Percentiles rank a stretch among this genome's conserved stretches.
Evolutionary conservation across 2,329 filamentous ascomycete genomes (phyloP).

Genomic region (Trichoderma pleuroti): DNA sequence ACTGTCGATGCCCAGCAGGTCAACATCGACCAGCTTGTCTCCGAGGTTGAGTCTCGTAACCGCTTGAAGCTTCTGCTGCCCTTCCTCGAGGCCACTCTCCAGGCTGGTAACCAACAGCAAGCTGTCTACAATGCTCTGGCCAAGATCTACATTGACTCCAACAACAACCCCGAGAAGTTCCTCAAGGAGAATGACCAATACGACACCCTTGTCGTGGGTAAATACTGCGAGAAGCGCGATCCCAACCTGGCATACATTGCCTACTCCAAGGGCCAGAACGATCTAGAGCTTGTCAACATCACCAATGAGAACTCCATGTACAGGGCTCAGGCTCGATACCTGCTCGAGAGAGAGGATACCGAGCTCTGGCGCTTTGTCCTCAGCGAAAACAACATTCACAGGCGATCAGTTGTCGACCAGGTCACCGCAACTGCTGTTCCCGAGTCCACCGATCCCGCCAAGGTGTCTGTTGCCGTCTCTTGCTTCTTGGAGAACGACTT

Average conservation of each 20-base stretch:
- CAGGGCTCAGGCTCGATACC: conserved; percentile 91
- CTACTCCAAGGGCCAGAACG: conserved; percentile 95
- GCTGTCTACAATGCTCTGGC: conserved; percentile 95
- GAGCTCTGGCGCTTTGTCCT: conserved; percentile 96
- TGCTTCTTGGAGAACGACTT: conserved; percentile 89
- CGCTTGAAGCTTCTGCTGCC: conserved; percentile 91
- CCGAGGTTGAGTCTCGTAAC: conserved; percentile 93
- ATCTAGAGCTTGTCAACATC: conserved; percentile 93
- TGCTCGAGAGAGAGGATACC: conserved; percentile 81
- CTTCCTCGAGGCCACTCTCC: conserved; percentile 90
- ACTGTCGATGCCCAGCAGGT: conserved; percentile 83
- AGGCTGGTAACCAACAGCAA: conserved; percentile 89
- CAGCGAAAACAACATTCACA: conserved; percentile 92
- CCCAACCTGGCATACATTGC: conserved; percentile 93
- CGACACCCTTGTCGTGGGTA: conserved; percentile 85
- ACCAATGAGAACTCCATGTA: conserved; percentile 99
- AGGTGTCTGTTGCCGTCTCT: conserved; percentile 91
- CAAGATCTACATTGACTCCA: conserved; percentile 99
- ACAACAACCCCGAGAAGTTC: conserved; percentile 97
- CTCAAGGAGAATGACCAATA: conserved; percentile 97
- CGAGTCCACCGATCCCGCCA: conserved; percentile 86
- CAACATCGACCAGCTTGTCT: conserved; percentile 89
- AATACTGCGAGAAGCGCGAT: conserved; percentile 98
- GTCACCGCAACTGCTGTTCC: conserved; percentile 94
- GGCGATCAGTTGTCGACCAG: conserved; percentile 90